Evolutionary conservation across 345 rosid genomes (phyloP).

Genomic region (Hibiscus trionum): DNA sequence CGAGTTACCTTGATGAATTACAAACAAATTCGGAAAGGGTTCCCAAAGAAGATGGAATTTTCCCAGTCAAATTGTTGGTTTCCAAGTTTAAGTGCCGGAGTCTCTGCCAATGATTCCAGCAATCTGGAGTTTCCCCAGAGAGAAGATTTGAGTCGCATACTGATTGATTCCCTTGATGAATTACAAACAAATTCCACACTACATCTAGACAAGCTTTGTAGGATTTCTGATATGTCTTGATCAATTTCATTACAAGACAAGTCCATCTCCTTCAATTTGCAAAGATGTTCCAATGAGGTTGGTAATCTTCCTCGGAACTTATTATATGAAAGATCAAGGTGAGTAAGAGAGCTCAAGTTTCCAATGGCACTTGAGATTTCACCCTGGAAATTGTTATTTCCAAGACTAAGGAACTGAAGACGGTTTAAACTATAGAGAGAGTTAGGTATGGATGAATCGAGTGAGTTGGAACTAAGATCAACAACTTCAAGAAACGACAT

Average conservation of each 20-base stretch:
- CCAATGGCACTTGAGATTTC: background rate
- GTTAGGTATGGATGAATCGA: constrained; percentile 5
- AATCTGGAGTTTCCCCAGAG: background rate
- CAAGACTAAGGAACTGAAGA: constrained; percentile 11
- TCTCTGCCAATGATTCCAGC: background rate
- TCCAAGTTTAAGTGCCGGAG: background rate
- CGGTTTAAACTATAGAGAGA: constrained; percentile 4
- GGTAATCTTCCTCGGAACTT: background rate
- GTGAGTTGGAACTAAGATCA: background rate
- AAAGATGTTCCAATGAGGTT: background rate
- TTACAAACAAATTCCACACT: background rate
- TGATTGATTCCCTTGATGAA: too few relatives aligned
- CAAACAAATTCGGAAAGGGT: too few relatives aligned
- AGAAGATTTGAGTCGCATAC: too few relatives aligned
- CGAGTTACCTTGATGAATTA: too few relatives aligned
- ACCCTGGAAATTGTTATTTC: background rate
- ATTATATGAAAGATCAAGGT: background rate
- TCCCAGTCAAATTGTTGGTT: constrained; percentile 4
- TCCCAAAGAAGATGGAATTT: background rate
- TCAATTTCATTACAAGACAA: background rate
- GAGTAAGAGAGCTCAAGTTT: constrained; percentile 9
- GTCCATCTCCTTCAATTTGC: background rate
- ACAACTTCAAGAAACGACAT: constrained; percentile 21
- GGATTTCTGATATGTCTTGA: background rate
- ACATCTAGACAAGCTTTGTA: background rate